A percentile compares a stretch with the other conserved stretches of the same genome.
Evolutionary conservation across 2,329 filamentous ascomycete species (phyloP).

Genomic region (Microcyclospora pomicola): DNA sequence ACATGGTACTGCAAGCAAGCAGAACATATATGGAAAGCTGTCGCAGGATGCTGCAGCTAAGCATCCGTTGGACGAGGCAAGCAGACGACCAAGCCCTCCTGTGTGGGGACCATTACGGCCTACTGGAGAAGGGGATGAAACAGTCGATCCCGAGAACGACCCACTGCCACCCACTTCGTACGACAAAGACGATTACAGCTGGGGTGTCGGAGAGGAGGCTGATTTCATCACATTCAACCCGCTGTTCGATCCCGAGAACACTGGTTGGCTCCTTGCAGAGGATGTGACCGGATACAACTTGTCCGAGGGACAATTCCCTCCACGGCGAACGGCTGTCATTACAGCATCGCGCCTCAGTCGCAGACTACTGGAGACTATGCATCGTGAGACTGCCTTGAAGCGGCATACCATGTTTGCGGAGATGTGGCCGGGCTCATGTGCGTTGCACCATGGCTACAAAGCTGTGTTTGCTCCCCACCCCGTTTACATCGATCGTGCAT

Average conservation of each 20-base stretch:
- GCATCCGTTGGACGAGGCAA: conserved; percentile 30
- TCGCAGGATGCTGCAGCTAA: conserved; percentile 16
- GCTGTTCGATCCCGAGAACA: conserved; percentile 56
- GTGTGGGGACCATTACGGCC: conserved; percentile 36
- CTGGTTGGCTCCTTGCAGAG: conserved; percentile 58
- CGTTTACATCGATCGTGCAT: conserved; percentile 42
- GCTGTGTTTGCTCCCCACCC: conserved; percentile 53
- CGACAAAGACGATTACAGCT: conserved; percentile 41
- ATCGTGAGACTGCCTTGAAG: conserved; percentile 55
- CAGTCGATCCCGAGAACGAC: conserved; percentile 38
- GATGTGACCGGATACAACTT: conserved; percentile 57
- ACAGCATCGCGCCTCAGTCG: conserved; percentile 56
- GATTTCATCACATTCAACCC: conserved; percentile 69
- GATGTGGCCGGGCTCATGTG: conserved; percentile 61
- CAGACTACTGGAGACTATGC: conserved; percentile 56
- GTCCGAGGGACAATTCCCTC: conserved; percentile 37
- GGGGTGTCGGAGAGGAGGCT: conserved; percentile 57
- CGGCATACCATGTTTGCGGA: conserved; percentile 64
- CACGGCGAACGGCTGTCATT: conserved; percentile 57
- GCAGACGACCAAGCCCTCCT: conserved; percentile 26
- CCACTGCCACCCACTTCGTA: conserved; percentile 43
- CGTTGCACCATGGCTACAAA: conserved; percentile 64
- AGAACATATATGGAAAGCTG: conserved; percentile 29
- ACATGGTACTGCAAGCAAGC: conserved; percentile 34
- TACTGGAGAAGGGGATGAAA: conserved; percentile 27